Conservation (phyloP, 129 eudicot genomes). For the Chrysanthemum seticuspe region DNA sequence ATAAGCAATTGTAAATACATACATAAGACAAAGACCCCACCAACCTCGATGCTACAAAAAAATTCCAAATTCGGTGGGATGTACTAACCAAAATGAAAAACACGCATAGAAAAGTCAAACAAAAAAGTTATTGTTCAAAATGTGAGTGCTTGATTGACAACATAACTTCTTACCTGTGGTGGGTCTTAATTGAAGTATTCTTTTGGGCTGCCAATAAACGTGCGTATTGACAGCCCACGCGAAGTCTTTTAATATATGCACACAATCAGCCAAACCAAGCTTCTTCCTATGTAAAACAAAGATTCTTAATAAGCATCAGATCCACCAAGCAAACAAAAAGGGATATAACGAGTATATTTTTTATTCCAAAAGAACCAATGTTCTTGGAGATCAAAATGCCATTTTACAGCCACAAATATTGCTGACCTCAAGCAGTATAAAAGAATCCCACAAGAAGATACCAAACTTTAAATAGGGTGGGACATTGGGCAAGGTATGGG, state of each 20-base stretch:
- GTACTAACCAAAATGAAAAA: slow-evolving; percentile 9
- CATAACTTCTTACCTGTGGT: slow-evolving; percentile 29
- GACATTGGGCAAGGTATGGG: slow-evolving; percentile 19
- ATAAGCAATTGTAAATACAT: slow-evolving; percentile 11
- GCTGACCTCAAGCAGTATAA: slow-evolving; percentile 20
- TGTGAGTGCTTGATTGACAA: slow-evolving; percentile 20
- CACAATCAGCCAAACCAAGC: slow-evolving; percentile 31
- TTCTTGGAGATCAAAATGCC: slow-evolving; percentile 1
- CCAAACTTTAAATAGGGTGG: slow-evolving; percentile 5
- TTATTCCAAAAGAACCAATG: slow-evolving; percentile 9
- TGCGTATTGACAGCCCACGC: slow-evolving; percentile 45
- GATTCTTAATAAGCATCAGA: slow-evolving; percentile 18
- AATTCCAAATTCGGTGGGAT: not conserved
- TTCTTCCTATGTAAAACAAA: slow-evolving; percentile 31
- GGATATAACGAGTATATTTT: slow-evolving; percentile 11
- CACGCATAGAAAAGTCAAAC: slow-evolving; percentile 24
- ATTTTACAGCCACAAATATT: slow-evolving; percentile 25
- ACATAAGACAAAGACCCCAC: slow-evolving; percentile 27
- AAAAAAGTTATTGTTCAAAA: slow-evolving; percentile 23
- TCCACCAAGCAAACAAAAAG: slow-evolving; percentile 2
- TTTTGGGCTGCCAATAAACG: slow-evolving; percentile 52
- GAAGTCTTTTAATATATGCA: slow-evolving; percentile 18
- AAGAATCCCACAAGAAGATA: slow-evolving; percentile 33
- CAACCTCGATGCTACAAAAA: slow-evolving; percentile 22
- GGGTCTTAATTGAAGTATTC: slow-evolving; percentile 29